Evolutionary conservation across 2,329 filamentous ascomycete species (phyloP).

Genomic region (Sclerotinia trifoliorum): DNA sequence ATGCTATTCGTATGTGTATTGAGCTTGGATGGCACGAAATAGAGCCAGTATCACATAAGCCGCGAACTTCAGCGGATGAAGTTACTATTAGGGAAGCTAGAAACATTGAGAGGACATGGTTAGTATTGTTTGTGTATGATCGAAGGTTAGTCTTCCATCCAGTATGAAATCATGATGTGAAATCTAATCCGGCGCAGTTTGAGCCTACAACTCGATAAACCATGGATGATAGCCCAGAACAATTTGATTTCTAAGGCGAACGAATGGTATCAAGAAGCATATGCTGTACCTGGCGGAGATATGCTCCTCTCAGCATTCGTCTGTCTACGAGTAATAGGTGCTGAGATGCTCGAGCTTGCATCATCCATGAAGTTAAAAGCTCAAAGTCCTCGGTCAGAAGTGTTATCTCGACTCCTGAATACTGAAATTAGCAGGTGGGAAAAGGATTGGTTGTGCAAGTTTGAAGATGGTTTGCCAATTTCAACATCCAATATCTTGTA

Average conservation of each 20-base stretch:
- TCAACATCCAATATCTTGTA: background rate
- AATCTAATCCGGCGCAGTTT: conserved; percentile 35
- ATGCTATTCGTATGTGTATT: conserved; percentile 45
- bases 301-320: conserved; percentile 43
- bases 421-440: conserved; percentile 28
- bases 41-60: conserved; percentile 16
- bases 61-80: conserved; percentile 16
- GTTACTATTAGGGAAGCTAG: conserved; percentile 34
- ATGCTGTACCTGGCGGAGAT: conserved; percentile 41
- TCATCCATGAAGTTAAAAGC: conserved; percentile 14
- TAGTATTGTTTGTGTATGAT: conserved; percentile 45
- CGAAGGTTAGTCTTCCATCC: conserved; percentile 38
- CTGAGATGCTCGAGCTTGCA: conserved; percentile 38
- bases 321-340: conserved; percentile 42
- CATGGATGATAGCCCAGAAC: conserved; percentile 45
- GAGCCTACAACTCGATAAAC: conserved; percentile 45
- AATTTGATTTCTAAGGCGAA: conserved; percentile 42
- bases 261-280: conserved; percentile 40
- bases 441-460: conserved; percentile 26
- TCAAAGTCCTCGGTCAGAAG: conserved; percentile 10
- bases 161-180: no score
- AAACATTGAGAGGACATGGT: conserved; percentile 43
- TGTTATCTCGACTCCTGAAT: conserved; percentile 28
- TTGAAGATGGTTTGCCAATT: conserved; percentile 26
- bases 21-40: conserved; percentile 44